Evolutionary conservation across 1,284 basidiomycete species (phyloP), one percentile per base, ranked within the genome.

Genomic region (Hemileia vastatrix): DNA sequence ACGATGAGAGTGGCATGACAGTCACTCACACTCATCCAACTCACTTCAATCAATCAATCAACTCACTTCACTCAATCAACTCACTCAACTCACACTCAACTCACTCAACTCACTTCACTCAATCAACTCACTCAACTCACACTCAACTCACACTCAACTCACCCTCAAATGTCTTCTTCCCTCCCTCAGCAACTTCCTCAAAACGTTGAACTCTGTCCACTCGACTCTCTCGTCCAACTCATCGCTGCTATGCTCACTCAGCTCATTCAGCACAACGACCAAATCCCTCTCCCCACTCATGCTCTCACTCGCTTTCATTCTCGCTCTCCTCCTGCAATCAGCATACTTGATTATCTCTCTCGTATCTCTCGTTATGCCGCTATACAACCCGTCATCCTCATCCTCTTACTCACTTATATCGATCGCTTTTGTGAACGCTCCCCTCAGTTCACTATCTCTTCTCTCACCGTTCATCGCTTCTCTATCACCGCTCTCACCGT

Each of bases 381-480:
- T 76, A 84, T 43, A 4, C 76, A 93, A 88, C 88, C 87, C 80
- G 84, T 87, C 64, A 91, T 88, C 67, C 83, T 95, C 40, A 79
- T 96, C 67, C 87, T 93, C 74, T 86, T 87, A 43, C 82, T 95
- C 64, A 86, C 89, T 77, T 95, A 95, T 78, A 92, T 95, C 78
- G 92, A 95, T 79, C 86, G 90, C 77, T 90, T 93, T 68, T 93
- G 90, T 77, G 81, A 86, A 58, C 84, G 88, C 67, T 83, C 85
- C 69, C 87, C 90, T 40, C 80, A 83, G 53, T 94, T 94, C 79
- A 93, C 88, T 43, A 83, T 97, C 68, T 88, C 89, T 47, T 94
- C 90, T 33, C 83, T 94, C 72, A 96, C 93, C 32, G 91, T 91
- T 71, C 93, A 95, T 78, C 89, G 91, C 60, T 95, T 95, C 78